These are phyloP conservation scores for Colletotrichum navitas DNA, from an alignment of 2,329 filamentous ascomycete species.

Conservation along the genomic window DNA sequence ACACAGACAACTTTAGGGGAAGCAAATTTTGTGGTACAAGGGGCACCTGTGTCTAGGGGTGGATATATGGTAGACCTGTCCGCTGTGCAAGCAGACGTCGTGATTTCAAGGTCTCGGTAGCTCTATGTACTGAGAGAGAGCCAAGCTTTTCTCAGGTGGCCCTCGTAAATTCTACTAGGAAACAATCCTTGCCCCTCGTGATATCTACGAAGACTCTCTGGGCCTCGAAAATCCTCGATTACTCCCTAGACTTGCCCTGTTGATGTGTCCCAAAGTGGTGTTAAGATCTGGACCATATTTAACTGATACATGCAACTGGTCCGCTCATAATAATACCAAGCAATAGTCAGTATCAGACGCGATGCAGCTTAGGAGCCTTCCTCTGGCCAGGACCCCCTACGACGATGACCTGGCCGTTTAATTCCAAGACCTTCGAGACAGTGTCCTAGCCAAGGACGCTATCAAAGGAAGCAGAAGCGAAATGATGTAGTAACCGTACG, in stretches of 20 bases:
- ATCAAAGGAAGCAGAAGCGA: no score
- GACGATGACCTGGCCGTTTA: no score
- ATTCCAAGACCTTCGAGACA: no score
- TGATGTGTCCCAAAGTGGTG: not conserved
- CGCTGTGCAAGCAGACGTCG: slow-evolving; percentile 11
- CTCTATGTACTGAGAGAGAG: not conserved
- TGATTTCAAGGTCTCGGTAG: not conserved
- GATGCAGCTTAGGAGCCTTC: not conserved
- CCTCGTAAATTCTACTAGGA: not conserved
- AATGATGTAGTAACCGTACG: not conserved
- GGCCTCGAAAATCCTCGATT: no score
- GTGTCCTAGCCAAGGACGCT: no score
- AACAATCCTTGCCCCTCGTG: not conserved
- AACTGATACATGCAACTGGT: no score
- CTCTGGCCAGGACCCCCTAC: not conserved
- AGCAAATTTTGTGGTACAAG: not conserved
- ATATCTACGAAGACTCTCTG: not conserved
- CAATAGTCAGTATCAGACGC: not conserved
- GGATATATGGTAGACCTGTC: slow-evolving; percentile 33
- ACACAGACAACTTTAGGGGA: slow-evolving; percentile 9
- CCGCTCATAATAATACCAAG: no score
- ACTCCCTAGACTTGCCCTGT: not conserved
- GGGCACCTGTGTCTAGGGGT: slow-evolving; percentile 6
- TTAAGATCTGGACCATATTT: not conserved
- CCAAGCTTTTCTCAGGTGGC: not conserved